Base-by-base conservation (phyloP, 2,329 filamentous ascomycete genomes). In the Talaromyces funiculosus region DNA sequence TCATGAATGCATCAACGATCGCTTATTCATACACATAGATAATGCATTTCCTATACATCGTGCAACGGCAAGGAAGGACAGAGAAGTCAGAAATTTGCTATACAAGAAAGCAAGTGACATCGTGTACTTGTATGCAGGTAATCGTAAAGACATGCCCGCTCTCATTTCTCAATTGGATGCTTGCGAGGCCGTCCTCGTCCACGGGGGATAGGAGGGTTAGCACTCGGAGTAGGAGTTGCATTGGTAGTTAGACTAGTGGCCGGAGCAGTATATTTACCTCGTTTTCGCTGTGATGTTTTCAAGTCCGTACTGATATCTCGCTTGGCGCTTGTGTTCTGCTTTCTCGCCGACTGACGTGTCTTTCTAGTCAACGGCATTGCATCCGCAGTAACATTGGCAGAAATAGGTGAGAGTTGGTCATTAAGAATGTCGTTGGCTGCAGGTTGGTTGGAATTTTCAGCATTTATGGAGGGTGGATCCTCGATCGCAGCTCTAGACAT, bases 121-220 rank as follows among this genome's bases (percentile, higher is more conserved):
- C 12, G 24, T 49, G 18, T 42, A 42, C 6, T 53, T 9, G 9
- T 42, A 2, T 12, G 31, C 10, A 26, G 20, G 18, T 40, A 53
- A 16, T 58, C 10, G 45, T 53, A 29, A 35, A 59, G 43, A 31
- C 31, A 26, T 45, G 10, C 12, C 38, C 42, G 29, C 29, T 57
- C 22, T 38, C 18, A 37, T 37, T 57, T 16, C 4, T 49, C 22
- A 5, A 29, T 33, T 40, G 33, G 33, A 22, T 29, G 10, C 35
- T 54, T 54, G 24, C 33, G 51, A 40, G 51, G 51, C 18, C 51
- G 51, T 40, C 51, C 51, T 54, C 51, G 51, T 40, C 35, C 33
- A 22, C 51, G 51, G 20, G 33, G 8, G 51, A 26, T 35, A 40
- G 8, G 35, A 10, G 51, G 33, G 8, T n/a, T 40, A 20, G 33